These are phyloP conservation scores for Dissophora ornata DNA, from an alignment of 192 early-diverging fungal genomes.

Conservation along the genomic window DNA sequence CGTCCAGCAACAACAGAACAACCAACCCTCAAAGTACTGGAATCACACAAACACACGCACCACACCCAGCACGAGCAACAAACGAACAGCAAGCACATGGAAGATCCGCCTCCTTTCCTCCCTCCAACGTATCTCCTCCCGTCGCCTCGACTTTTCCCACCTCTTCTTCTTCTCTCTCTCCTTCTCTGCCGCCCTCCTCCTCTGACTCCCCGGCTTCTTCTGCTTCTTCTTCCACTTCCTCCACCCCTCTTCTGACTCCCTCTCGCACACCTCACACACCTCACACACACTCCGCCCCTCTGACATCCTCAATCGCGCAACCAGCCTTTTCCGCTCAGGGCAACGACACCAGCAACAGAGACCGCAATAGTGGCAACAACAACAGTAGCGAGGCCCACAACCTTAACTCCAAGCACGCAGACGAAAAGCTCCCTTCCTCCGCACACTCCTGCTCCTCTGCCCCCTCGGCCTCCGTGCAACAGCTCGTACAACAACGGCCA, in stretches of 20 bases:
- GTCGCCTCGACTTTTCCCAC: neutral
- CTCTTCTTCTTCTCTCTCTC: neutral
- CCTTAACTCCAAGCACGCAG: no score
- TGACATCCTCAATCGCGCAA: neutral
- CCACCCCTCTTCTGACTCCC: neutral
- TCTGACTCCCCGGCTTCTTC: neutral
- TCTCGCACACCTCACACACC: neutral
- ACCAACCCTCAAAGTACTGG: no score
- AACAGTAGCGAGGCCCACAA: no score
- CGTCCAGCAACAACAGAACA: neutral
- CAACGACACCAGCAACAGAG: neutral
- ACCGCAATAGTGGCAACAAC: no score
- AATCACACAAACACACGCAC: neutral
- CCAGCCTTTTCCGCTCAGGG: conserved; percentile 1
- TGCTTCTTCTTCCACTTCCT: neutral
- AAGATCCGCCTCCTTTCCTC: neutral
- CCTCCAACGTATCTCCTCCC: neutral
- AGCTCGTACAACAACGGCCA: no score
- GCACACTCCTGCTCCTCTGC: neutral
- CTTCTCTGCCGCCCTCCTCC: neutral
- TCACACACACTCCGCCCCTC: neutral
- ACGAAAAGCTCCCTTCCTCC: neutral
- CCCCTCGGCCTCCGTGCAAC: no score
- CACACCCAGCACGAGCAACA: no score
- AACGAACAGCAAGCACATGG: conserved; percentile 2